phyloP scores from a whole-genome alignment of 352 stramenopile genomes.

The Stramenopiles sp. region DNA sequence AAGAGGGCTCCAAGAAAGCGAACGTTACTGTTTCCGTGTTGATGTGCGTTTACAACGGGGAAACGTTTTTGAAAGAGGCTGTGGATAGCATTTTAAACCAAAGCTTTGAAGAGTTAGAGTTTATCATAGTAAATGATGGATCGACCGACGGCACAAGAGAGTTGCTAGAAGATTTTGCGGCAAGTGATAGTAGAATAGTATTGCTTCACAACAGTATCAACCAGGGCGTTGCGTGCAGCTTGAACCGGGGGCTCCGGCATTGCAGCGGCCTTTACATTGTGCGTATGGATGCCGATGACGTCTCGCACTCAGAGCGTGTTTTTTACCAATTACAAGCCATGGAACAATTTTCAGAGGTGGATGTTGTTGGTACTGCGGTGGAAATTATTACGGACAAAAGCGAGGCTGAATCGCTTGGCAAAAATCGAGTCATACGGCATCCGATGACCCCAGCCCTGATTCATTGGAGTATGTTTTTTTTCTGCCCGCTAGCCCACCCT shows the following conservation, averaged over 20 bases:
- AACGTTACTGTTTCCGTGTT: constrained; percentile 34
- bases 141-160: constrained; percentile 29
- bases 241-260: constrained; percentile 42
- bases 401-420: too few relatives aligned
- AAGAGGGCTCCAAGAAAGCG: constrained; percentile 12
- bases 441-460: constrained; percentile 36
- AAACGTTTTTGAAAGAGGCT: constrained; percentile 28
- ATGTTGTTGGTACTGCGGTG: constrained; percentile 30
- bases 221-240: constrained; percentile 36
- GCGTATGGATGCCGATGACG: constrained; percentile 60
- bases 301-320: constrained; percentile 37
- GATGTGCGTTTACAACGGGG: constrained; percentile 45
- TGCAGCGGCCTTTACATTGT: constrained; percentile 36
- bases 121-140: constrained; percentile 45
- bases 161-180: constrained; percentile 33
- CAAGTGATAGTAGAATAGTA: constrained; percentile 25
- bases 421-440: constrained; percentile 22
- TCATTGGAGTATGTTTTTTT: constrained; percentile 47
- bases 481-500: constrained; percentile 46
- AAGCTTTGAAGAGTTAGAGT: constrained; percentile 34
- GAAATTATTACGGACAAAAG: constrained; percentile 21
- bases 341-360: constrained; percentile 26
- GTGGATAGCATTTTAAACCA: constrained; percentile 29
- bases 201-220: constrained; percentile 31
- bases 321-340: constrained; percentile 33